Evolutionary conservation across 192 early-diverging fungal genomes (phyloP).

Genomic region (Allomyces arbusculus): DNA sequence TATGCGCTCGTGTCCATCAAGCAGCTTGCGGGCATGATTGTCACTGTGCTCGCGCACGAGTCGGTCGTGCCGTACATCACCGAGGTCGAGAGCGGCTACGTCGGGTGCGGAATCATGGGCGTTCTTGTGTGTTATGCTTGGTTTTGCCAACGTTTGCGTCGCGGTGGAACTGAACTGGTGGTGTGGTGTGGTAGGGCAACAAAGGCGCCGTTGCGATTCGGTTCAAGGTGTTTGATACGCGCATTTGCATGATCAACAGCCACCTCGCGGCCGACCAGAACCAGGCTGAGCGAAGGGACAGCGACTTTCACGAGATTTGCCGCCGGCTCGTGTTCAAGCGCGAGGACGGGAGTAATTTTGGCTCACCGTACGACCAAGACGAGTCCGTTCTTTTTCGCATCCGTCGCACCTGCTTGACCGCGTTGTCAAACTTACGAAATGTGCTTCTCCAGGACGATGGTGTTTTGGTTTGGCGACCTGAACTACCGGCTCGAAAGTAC

Average conservation of each 20-base stretch:
- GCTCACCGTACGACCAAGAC: constrained; percentile 1
- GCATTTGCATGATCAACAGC: constrained; percentile 66
- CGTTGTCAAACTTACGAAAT: neutral
- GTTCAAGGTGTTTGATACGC: constrained; percentile 53
- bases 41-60: neutral
- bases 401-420: neutral
- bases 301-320: constrained; percentile 72
- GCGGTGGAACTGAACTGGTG: neutral
- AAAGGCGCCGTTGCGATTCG: constrained; percentile 82
- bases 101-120: neutral
- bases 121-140: neutral
- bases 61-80: neutral
- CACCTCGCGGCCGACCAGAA: constrained; percentile 73
- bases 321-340: constrained; percentile 37
- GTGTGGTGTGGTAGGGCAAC: constrained; percentile 43
- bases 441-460: neutral
- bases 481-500: constrained; percentile 71
- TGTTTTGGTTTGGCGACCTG: constrained; percentile 80
- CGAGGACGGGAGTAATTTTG: too few species aligned
- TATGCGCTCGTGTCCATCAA: neutral
- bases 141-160: neutral
- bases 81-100: neutral
- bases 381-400: neutral
- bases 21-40: neutral
- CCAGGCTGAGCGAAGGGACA: constrained; percentile 63